These are phyloP conservation scores for Aspergillus steynii DNA, from an alignment of 495 filamentous ascomycete species.

Conservation along the genomic window DNA sequence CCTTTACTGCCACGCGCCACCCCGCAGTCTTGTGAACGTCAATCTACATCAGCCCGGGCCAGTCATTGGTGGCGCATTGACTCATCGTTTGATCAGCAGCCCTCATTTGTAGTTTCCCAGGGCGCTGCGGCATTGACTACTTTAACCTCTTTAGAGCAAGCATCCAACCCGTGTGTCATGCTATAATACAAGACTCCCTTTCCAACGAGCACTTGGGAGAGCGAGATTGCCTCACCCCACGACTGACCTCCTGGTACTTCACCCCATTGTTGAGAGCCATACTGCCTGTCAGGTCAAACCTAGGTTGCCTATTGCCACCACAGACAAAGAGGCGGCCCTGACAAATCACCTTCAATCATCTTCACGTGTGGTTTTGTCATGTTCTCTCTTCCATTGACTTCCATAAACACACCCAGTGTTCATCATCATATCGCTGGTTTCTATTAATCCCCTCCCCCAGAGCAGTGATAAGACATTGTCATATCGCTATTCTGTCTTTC, in stretches of 20 bases:
- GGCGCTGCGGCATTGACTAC: slow-evolving; percentile 1
- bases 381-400: slow-evolving; percentile 40
- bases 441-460: neutral
- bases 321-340: slow-evolving; percentile 36
- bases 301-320: slow-evolving; percentile 33
- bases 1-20: slow-evolving; percentile 25
- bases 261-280: slow-evolving; percentile 22
- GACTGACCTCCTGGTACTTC: neutral
- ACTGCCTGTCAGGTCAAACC: slow-evolving; percentile 19
- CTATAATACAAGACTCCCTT: neutral
- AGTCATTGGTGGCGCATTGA: slow-evolving; percentile 26
- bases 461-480: neutral
- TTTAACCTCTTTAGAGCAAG: neutral
- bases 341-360: slow-evolving; percentile 45
- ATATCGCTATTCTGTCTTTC: neutral
- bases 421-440: slow-evolving; percentile 11
- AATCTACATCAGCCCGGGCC: slow-evolving; percentile 16
- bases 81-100: slow-evolving; percentile 22
- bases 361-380: slow-evolving; percentile 32
- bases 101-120: slow-evolving; percentile 5
- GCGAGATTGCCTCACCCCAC: neutral
- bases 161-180: neutral
- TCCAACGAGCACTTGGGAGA: neutral
- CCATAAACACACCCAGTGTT: slow-evolving; percentile 34
- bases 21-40: slow-evolving; percentile 28